These are phyloP conservation scores for Pterocarpus santalinus DNA, from an alignment of 306 rosid species.

Conservation along the genomic window DNA sequence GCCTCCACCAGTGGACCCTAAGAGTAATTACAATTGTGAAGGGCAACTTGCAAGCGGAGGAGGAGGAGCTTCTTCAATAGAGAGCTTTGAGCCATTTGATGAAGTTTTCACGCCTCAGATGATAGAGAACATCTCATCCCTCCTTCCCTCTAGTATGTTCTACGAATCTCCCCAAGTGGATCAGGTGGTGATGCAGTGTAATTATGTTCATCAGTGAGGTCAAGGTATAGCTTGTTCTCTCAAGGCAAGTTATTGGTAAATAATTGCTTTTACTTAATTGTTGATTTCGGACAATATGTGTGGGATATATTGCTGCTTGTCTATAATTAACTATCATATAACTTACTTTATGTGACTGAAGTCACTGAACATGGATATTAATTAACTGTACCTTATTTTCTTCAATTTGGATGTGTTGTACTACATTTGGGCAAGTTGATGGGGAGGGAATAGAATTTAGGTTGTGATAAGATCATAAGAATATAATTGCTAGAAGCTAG, in stretches of 20 bases:
- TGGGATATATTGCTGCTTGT: slow-evolving; percentile 21
- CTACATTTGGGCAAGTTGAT: neutral
- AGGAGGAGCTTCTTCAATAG: slow-evolving; percentile 27
- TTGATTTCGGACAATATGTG: slow-evolving; percentile 12
- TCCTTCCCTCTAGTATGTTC: slow-evolving; percentile 49
- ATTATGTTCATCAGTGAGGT: slow-evolving; percentile 36
- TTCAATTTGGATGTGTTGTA: slow-evolving; percentile 5
- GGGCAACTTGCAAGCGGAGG: slow-evolving; percentile 20
- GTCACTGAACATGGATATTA: neutral
- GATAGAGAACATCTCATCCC: slow-evolving; percentile 61
- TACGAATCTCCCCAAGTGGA: slow-evolving; percentile 55
- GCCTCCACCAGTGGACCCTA: slow-evolving; percentile 47
- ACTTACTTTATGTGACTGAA: slow-evolving; percentile 5
- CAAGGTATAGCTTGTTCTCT: slow-evolving; percentile 1
- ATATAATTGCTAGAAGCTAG: neutral
- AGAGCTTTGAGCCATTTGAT: slow-evolving; percentile 53
- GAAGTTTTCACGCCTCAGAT: slow-evolving; percentile 63
- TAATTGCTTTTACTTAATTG: slow-evolving; percentile 13
- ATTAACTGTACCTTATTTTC: slow-evolving; percentile 15
- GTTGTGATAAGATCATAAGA: neutral
- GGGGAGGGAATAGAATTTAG: neutral
- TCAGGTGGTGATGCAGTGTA: slow-evolving; percentile 47
- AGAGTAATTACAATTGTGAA: neutral
- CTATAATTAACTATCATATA: neutral
- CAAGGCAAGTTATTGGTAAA: neutral